Evolutionary conservation across 169 alveolate genomes (phyloP).

Genomic region (Perkinsus olseni): DNA sequence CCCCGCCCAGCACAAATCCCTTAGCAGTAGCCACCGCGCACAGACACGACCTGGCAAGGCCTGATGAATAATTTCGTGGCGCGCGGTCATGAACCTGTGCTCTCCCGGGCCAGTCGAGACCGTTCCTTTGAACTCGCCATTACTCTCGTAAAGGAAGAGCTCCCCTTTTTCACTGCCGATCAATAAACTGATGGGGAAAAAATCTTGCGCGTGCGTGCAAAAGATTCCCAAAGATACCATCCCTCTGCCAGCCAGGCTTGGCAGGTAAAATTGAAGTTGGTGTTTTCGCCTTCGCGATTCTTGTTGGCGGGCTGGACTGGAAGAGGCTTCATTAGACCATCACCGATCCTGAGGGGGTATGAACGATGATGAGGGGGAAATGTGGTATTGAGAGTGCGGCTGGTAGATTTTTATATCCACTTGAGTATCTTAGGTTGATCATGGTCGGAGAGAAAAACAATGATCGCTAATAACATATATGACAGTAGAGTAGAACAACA

Average conservation of each 20-base stretch:
- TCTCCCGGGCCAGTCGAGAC: not conserved
- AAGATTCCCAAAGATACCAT: too few relatives aligned
- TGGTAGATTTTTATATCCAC: too few relatives aligned
- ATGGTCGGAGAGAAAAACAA: too few relatives aligned
- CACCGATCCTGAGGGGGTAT: not conserved
- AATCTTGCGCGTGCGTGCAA: too few relatives aligned
- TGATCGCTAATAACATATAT: too few relatives aligned
- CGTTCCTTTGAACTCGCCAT: not conserved
- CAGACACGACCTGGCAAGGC: not conserved
- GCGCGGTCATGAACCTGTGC: not conserved
- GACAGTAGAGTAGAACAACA: not conserved
- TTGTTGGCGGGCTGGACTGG: not conserved
- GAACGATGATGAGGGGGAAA: too few relatives aligned
- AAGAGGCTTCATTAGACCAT: not conserved
- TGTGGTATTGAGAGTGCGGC: too few relatives aligned
- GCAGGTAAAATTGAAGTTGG: not conserved
- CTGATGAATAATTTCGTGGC: not conserved
- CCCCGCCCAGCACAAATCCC: not conserved
- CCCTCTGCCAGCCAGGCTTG: not conserved
- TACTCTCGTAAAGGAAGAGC: not conserved
- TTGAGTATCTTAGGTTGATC: too few relatives aligned
- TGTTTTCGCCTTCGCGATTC: not conserved
- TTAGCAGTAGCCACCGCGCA: not conserved
- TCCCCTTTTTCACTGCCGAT: not conserved
- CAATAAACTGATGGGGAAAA: not conserved